A percentile compares a stretch with the other conserved stretches of the same genome.
Evolutionary conservation across 331 rosid species (phyloP).

Genomic region (Acacia concinna): DNA sequence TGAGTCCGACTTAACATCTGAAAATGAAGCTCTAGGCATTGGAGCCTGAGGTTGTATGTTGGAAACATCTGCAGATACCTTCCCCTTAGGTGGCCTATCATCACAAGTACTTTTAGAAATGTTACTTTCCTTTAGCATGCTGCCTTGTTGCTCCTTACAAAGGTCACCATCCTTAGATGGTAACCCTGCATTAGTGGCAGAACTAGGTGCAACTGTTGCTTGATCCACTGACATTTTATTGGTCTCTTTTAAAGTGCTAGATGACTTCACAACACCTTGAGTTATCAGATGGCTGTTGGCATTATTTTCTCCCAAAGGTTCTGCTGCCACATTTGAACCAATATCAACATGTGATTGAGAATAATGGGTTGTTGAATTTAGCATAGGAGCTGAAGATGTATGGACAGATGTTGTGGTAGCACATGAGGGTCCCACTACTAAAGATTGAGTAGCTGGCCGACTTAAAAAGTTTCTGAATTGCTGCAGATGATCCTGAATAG

Average conservation of each 20-base stretch:
- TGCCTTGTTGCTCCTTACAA: constrained; percentile 31
- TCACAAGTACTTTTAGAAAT: constrained; percentile 30
- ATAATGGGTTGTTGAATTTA: constrained; percentile 59
- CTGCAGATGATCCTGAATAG: constrained; percentile 67
- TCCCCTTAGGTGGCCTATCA: constrained; percentile 43
- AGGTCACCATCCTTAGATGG: constrained; percentile 12
- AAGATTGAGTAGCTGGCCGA: constrained; percentile 74
- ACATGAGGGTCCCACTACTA: constrained; percentile 64
- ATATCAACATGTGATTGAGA: constrained; percentile 46
- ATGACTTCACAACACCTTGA: constrained; percentile 40
- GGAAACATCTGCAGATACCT: constrained; percentile 43
- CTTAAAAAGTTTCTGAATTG: constrained; percentile 65
- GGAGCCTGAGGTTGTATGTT: constrained; percentile 47
- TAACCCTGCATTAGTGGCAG: constrained; percentile 17
- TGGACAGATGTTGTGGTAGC: constrained; percentile 83
- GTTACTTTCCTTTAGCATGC: constrained; percentile 24
- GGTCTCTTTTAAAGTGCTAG: constrained; percentile 39
- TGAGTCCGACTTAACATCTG: constrained; percentile 55
- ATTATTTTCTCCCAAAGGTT: constrained; percentile 41
- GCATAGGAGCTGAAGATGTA: constrained; percentile 83
- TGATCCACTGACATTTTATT: constrained; percentile 42
- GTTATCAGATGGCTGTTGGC: constrained; percentile 36
- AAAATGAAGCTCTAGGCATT: constrained; percentile 39
- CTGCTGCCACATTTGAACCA: constrained; percentile 42
- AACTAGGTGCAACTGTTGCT: constrained; percentile 33